These are phyloP conservation scores for Phallus indusiatus DNA, from an alignment of 768 basidiomycete genomes.

Conservation along the genomic window DNA sequence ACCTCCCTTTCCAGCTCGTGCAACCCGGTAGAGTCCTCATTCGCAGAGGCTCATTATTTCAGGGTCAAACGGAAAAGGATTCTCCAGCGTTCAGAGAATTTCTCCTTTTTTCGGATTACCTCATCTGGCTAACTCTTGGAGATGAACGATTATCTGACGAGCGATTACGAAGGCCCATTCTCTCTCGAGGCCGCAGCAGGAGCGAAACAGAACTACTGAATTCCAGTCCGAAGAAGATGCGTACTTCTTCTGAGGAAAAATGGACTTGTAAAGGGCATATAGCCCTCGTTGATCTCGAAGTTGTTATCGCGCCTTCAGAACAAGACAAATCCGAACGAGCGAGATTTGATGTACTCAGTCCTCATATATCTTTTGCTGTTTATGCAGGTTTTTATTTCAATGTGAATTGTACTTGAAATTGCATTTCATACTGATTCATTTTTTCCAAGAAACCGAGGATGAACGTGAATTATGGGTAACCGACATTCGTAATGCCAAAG, in stretches of 20 bases:
- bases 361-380: conserved; percentile 66
- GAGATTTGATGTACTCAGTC: conserved; percentile 66
- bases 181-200: conserved; percentile 43
- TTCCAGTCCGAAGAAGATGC: conserved; percentile 10
- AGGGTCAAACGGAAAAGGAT: conserved; percentile 19
- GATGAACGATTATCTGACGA: conserved; percentile 17
- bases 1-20: conserved; percentile 71
- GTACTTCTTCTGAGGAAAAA: conserved; percentile 41
- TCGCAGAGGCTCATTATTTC: conserved; percentile 53
- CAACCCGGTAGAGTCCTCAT: conserved; percentile 73
- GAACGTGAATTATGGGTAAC: conserved; percentile 60
- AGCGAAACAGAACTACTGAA: conserved; percentile 48
- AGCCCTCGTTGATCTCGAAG: conserved; percentile 66
- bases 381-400: conserved; percentile 43
- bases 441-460: conserved; percentile 35
- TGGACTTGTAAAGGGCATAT: conserved; percentile 67
- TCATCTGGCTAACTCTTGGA: conserved; percentile 68
- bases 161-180: conserved; percentile 18
- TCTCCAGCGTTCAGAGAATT: conserved; percentile 53
- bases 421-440: conserved; percentile 1
- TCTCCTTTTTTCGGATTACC: conserved; percentile 72
- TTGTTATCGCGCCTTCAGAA: conserved; percentile 42
- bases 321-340: conserved; percentile 41
- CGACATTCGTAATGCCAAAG: conserved; percentile 61
- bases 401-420: background rate